These are phyloP conservation scores for Avena eriantha DNA, from an alignment of 176 grass and related monocot genomes.

Conservation along the genomic window DNA sequence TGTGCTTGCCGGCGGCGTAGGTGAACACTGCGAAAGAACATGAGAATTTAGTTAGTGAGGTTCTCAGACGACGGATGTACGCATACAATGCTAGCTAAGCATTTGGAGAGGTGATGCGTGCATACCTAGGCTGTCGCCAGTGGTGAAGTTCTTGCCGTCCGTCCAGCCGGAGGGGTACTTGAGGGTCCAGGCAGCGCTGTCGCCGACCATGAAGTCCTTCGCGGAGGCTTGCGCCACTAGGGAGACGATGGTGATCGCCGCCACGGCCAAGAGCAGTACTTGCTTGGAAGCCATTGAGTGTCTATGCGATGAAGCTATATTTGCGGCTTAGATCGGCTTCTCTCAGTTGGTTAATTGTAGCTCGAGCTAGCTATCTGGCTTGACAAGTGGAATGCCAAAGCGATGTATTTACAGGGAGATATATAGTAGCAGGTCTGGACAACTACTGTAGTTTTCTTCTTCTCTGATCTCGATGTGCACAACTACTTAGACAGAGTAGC, in stretches of 20 bases:
- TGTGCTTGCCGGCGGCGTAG: neutral
- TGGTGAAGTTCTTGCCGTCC: neutral
- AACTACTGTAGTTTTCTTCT: neutral
- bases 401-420: neutral
- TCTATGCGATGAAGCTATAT: neutral
- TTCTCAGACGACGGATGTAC: no score
- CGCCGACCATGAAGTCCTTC: neutral
- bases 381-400: neutral
- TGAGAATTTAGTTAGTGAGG: neutral
- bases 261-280: neutral
- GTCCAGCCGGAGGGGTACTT: conserved; percentile 21
- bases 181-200: conserved; percentile 18
- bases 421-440: neutral
- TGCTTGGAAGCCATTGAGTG: conserved; percentile 20
- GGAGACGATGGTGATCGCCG: neutral
- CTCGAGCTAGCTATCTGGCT: neutral
- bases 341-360: neutral
- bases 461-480: no score
- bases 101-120: no score
- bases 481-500: neutral
- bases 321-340: neutral
- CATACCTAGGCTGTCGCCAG: conserved; percentile 24
- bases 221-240: neutral
- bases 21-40: conserved; percentile 1
- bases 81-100: no score